Base-by-base conservation (phyloP, 2,329 filamentous ascomycete species). In the Thyridium curvatum region DNA sequence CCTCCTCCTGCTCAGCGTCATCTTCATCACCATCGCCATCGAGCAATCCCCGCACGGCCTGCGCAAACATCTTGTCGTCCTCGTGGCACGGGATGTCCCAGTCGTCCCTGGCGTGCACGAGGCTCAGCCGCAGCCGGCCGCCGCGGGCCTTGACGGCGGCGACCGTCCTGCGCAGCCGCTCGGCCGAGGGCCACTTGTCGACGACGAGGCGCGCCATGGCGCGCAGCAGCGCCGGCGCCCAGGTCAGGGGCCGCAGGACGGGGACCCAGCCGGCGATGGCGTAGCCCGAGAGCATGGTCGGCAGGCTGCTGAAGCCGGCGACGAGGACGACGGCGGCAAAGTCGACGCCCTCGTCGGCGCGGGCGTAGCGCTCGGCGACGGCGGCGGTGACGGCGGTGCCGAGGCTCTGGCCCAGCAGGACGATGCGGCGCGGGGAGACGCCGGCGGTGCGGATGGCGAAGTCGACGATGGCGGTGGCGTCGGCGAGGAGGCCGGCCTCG, bases 81-180 rank as follows among this genome's bases (percentile, higher is more conserved):
- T 89, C 81, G 2, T 66, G 72, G 64, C 79, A 91, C 0, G 86
- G 81, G 43, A 97, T 95, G 50, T 95, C 87, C 42, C 68, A 66
- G 56, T 97, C 91, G 52, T 95, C 78, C 39, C 74, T 72, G 13
- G 89, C 86, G 52, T 96, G 91, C 3, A 97, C 64, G 32, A 96
- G 65, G 32, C 76, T 80, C 15, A 96, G 63, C 16, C 81, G 72
- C 9, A 93, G 46, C 52, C 47, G 43, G 4, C 58, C 56, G 2
- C 39, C 42, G 52, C 66, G 66, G 44, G 47, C 68, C 45, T 63
- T 72, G 32, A 72, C 80, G 46, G 61, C 58, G 31, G 58, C 62
- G 12, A 76, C 72, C 48, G 79, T 62, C 34, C 71, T 76, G 38
- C 67, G 65, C 9, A 96, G 65, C 4, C 90, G 74, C 18, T 73